Evolutionary conservation across 352 stramenopile species (phyloP).

Genomic region (Phytophthora syringae): DNA sequence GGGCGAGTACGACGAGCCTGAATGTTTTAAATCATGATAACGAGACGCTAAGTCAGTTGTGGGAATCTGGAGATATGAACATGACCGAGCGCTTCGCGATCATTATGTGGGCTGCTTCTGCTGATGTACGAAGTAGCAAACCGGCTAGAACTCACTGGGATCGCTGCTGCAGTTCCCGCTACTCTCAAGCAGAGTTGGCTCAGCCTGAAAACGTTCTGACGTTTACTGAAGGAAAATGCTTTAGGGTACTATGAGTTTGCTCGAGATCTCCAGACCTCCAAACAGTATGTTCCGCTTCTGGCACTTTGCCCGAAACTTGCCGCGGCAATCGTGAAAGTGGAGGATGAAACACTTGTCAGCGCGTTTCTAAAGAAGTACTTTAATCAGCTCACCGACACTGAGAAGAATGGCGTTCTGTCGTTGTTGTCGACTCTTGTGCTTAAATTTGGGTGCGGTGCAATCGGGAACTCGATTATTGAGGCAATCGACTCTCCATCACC

Average conservation of each 20-base stretch:
- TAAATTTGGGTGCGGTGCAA: constrained; percentile 3
- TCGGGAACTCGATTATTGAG: background rate
- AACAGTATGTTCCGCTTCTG: background rate
- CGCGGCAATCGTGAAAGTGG: background rate
- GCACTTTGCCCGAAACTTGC: background rate
- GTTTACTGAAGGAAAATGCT: background rate
- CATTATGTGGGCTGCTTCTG: background rate
- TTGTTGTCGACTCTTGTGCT: constrained; percentile 5
- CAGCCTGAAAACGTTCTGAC: background rate
- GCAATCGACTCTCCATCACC: background rate
- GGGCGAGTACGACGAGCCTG: background rate
- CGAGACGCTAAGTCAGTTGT: background rate
- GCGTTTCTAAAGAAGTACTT: constrained; percentile 13
- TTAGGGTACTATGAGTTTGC: background rate
- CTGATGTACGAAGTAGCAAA: background rate
- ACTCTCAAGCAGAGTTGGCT: background rate
- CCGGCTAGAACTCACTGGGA: background rate
- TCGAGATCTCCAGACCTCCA: background rate
- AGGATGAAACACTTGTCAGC: background rate
- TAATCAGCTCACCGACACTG: constrained; percentile 3
- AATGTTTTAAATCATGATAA: constrained; percentile 17
- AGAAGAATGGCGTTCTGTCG: constrained; percentile 9
- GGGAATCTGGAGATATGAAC: background rate
- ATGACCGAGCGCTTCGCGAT: background rate
- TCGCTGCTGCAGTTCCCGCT: background rate